A percentile compares a stretch with the other conserved stretches of the same genome.
phyloP scores from a whole-genome alignment of 495 filamentous ascomycete species.

The Penicillium chermesinum region DNA sequence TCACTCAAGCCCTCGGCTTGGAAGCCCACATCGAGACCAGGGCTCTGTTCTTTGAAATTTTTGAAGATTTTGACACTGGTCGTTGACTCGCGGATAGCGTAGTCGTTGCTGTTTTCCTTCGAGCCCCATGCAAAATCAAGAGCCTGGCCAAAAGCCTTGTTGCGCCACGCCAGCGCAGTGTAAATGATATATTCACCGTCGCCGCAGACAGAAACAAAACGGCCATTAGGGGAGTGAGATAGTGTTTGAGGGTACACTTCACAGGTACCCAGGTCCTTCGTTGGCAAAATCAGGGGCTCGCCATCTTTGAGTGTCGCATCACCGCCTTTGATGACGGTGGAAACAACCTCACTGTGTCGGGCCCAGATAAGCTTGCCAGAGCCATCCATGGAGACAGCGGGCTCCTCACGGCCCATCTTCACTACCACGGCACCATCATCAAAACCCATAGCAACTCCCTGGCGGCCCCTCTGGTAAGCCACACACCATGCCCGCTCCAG shows the following conservation, averaged over 20 bases:
- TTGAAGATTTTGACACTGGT: constrained; percentile 95
- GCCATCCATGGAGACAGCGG: constrained; percentile 93
- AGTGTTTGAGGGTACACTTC: constrained; percentile 96
- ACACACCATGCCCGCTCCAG: constrained; percentile 98
- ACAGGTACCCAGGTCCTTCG: constrained; percentile 91
- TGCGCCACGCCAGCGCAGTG: constrained; percentile 93
- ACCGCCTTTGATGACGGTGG: constrained; percentile 89
- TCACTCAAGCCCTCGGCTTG: constrained; percentile 88
- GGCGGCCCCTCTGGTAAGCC: constrained; percentile 85
- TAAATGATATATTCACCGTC: constrained; percentile 99
- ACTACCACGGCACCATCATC: constrained; percentile 97
- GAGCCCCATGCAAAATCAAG: constrained; percentile 96
- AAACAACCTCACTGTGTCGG: constrained; percentile 87
- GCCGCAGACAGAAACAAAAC: constrained; percentile 94
- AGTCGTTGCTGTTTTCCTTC: constrained; percentile 98
- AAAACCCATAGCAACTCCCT: constrained; percentile 92
- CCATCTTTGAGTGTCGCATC: constrained; percentile 83
- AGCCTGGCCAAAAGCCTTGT: constrained; percentile 93
- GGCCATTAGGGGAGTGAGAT: constrained; percentile 92
- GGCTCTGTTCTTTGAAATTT: constrained; percentile 91
- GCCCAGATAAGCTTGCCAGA: constrained; percentile 97
- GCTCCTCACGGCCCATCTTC: constrained; percentile 95
- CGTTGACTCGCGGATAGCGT: constrained; percentile 88
- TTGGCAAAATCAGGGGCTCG: constrained; percentile 74
- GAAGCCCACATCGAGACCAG: constrained; percentile 90